These are phyloP conservation scores for Akanthomyces dipterigenus DNA, from an alignment of 2,329 filamentous ascomycete genomes.

Conservation along the genomic window DNA sequence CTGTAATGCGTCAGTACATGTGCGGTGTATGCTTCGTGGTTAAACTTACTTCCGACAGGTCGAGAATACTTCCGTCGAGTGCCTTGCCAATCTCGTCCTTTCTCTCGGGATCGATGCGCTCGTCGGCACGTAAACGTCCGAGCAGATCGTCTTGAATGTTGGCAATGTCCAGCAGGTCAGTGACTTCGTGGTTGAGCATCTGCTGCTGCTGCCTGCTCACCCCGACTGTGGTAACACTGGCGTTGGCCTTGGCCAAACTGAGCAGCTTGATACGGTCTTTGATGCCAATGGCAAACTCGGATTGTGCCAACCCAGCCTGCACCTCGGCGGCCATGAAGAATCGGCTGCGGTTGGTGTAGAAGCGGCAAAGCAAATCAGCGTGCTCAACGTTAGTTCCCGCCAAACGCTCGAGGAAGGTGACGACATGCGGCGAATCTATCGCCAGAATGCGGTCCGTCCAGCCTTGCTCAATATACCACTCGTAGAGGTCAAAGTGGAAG, in stretches of 20 bases:
- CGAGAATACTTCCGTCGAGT: constrained; percentile 72
- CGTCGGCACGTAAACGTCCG: constrained; percentile 67
- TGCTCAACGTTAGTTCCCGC: constrained; percentile 66
- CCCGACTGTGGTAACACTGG: constrained; percentile 72
- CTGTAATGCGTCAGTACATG: constrained; percentile 34
- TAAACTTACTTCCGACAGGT: constrained; percentile 64
- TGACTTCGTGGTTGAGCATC: constrained; percentile 75
- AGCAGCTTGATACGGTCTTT: constrained; percentile 84
- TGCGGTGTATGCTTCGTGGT: neutral
- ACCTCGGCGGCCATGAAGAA: constrained; percentile 86
- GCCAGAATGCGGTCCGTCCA: constrained; percentile 81
- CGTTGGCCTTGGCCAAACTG: constrained; percentile 85
- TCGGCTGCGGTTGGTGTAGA: constrained; percentile 76
- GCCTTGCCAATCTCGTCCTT: constrained; percentile 57
- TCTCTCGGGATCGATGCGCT: constrained; percentile 57
- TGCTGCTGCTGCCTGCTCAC: constrained; percentile 77
- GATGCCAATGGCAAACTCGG: constrained; percentile 71
- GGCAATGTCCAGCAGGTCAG: constrained; percentile 81
- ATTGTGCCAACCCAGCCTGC: constrained; percentile 75
- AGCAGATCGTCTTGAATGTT: constrained; percentile 92
- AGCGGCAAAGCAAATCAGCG: constrained; percentile 87
- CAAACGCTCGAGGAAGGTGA: constrained; percentile 76
- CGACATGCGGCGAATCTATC: constrained; percentile 77
- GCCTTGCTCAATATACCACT: constrained; percentile 86
- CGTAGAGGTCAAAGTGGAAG: constrained; percentile 93